Conservation (phyloP, 2,329 filamentous ascomycete species). For the Trichoderma asperellum region DNA sequence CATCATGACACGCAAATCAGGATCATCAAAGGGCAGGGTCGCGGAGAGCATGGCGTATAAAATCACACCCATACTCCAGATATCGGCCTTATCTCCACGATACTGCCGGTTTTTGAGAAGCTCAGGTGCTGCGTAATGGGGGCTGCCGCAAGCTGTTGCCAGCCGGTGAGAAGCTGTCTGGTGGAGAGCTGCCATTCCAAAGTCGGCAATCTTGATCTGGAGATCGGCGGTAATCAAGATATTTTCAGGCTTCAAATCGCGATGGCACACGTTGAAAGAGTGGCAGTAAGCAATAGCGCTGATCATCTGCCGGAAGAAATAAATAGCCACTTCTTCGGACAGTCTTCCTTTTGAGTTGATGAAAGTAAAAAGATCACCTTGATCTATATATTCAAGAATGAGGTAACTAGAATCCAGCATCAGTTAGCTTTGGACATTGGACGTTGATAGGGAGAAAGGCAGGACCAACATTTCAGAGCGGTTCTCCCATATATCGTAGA, state of each 20-base stretch:
- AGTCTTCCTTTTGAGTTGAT: conserved; percentile 76
- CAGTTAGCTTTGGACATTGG: background rate
- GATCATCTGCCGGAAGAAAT: conserved; percentile 90
- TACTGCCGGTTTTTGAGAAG: conserved; percentile 79
- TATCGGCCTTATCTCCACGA: conserved; percentile 82
- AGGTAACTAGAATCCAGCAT: conserved; percentile 68
- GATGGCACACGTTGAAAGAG: conserved; percentile 91
- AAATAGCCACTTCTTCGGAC: conserved; percentile 77
- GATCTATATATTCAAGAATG: conserved; percentile 87
- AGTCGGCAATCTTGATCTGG: conserved; percentile 92
- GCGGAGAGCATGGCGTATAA: conserved; percentile 86
- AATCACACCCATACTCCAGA: conserved; percentile 93
- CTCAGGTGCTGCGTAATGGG: conserved; percentile 95
- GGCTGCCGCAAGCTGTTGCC: conserved; percentile 90
- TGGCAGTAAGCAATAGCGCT: conserved; percentile 92
- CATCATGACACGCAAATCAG: conserved; percentile 66
- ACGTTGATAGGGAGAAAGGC: background rate
- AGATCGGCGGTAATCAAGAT: conserved; percentile 79
- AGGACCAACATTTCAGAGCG: conserved; percentile 81
- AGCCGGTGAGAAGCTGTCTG: conserved; percentile 80
- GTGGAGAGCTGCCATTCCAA: conserved; percentile 92
- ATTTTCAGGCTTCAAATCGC: conserved; percentile 96
- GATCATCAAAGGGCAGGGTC: conserved; percentile 78
- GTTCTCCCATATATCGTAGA: conserved; percentile 99
- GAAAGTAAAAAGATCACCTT: conserved; percentile 81